These are phyloP conservation scores for Verticillium tricorpus DNA, from an alignment of 2,329 filamentous ascomycete species.

Conservation along the genomic window DNA sequence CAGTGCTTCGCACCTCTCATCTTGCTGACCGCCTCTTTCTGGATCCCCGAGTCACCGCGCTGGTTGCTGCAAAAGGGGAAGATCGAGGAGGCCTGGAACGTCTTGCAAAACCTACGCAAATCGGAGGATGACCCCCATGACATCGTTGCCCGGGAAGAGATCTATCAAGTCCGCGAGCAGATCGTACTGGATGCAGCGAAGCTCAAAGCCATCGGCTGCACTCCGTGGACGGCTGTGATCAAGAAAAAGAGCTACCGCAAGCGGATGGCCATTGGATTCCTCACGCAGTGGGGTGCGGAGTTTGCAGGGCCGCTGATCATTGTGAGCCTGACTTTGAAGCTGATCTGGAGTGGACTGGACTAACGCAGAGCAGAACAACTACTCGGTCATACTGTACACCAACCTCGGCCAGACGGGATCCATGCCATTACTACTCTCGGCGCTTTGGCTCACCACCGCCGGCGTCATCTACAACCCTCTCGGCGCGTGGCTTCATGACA, in stretches of 20 bases:
- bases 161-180: constrained; percentile 41
- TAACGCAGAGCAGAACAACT: constrained; percentile 32
- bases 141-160: constrained; percentile 38
- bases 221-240: constrained; percentile 38
- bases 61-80: constrained; percentile 44
- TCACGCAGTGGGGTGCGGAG: constrained; percentile 49
- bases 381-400: constrained; percentile 31
- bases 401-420: constrained; percentile 32
- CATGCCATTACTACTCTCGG: constrained; percentile 34
- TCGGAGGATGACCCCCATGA: constrained; percentile 32
- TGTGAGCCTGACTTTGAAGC: constrained; percentile 23
- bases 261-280: constrained; percentile 45
- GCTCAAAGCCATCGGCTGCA: constrained; percentile 31
- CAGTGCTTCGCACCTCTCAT: constrained; percentile 33
- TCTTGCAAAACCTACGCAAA: constrained; percentile 33
- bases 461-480: constrained; percentile 44
- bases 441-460: constrained; percentile 38
- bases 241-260: constrained; percentile 44
- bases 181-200: constrained; percentile 35
- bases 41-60: constrained; percentile 40
- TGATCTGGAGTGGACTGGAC: not conserved
- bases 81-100: constrained; percentile 37
- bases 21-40: constrained; percentile 32
- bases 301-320: constrained; percentile 49
- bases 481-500: constrained; percentile 42